Base-by-base conservation (phyloP, 441 rosid species). In the Adansonia madagascariensis region DNA sequence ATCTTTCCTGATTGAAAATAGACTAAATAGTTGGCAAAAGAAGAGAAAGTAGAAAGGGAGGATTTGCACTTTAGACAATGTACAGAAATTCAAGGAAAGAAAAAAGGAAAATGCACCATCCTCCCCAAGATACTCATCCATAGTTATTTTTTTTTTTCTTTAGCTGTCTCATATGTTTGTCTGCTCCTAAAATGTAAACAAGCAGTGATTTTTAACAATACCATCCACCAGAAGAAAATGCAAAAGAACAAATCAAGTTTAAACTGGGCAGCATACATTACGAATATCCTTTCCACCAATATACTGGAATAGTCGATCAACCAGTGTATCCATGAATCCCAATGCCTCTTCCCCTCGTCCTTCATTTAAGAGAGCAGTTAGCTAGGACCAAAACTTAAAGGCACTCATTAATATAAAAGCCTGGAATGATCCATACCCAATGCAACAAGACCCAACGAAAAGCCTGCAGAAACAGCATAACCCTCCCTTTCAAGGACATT, bases 401-500 rank as follows among this genome's bases (percentile, higher is more conserved):
- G 35, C 66, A 44, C 71, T 39, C 15, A 70, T 22, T 69, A 35
- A 53, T 62, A 39, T 8, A 63, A 62, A 59, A 65, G 12, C 47
- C 65, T 49, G 15, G 41, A 66, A 67, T 35, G 20, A 59, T 60
- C 66, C 91, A 69, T 91, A 96, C 99, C 98, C 86, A 96, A 80
- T 68, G 98, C 94, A 79, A 94, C 97, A 82, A 96, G 98, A 85
- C 99, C 99, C 82, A 96, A 80, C 60, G 98, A 81, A 86, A 94
- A 93, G 82, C 99, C 99, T 18, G 99, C 98, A 85, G 99, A 91
- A 82, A 93, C 95, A 82, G 97, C 98, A 90, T 96, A 92, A 52
- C 98, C 99, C 89, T 96, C 99, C 86, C 99, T 91, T 86, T 96
- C 99, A 86, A 94, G 99, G 72, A 94, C 99, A 80, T 96, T 96